These are phyloP conservation scores for Platanus orientalis DNA, from an alignment of 164 flowering plant species.

Conservation along the genomic window DNA sequence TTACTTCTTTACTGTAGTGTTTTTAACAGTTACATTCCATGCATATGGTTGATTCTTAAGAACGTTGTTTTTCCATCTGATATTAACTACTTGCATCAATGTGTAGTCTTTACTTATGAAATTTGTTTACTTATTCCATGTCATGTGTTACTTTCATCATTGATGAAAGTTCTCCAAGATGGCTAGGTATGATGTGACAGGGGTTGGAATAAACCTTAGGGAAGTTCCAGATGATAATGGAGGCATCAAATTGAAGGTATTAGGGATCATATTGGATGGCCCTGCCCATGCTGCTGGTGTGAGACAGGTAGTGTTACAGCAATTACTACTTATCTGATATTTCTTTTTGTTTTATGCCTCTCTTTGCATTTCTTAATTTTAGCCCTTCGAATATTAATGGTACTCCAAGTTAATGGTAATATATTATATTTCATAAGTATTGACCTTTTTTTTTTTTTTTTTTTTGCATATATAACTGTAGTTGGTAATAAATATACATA, in stretches of 20 bases:
- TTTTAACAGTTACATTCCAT: background rate
- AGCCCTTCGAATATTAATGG: no score
- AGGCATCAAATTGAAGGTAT: constrained; percentile 61
- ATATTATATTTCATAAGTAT: no score
- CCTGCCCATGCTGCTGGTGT: constrained; percentile 92
- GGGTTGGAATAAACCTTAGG: constrained; percentile 90
- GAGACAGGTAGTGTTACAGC: constrained; percentile 57
- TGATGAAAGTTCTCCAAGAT: constrained; percentile 83
- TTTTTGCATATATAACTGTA: no score
- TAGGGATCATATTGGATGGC: constrained; percentile 85
- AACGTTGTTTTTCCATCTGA: constrained; percentile 1
- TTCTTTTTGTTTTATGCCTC: no score
- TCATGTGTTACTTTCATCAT: constrained; percentile 33
- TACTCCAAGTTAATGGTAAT: no score
- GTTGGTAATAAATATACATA: no score
- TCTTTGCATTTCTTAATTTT: no score
- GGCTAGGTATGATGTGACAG: constrained; percentile 92
- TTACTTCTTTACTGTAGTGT: background rate
- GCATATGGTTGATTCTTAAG: background rate
- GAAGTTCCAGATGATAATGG: constrained; percentile 74
- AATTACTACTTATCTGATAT: no score
- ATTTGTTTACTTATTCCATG: constrained; percentile 36
- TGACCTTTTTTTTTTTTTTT: no score
- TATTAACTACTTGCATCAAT: constrained; percentile 4
- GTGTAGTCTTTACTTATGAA: constrained; percentile 21